Base-by-base conservation (phyloP, 306 rosid genomes). In the Rosa chinensis region DNA sequence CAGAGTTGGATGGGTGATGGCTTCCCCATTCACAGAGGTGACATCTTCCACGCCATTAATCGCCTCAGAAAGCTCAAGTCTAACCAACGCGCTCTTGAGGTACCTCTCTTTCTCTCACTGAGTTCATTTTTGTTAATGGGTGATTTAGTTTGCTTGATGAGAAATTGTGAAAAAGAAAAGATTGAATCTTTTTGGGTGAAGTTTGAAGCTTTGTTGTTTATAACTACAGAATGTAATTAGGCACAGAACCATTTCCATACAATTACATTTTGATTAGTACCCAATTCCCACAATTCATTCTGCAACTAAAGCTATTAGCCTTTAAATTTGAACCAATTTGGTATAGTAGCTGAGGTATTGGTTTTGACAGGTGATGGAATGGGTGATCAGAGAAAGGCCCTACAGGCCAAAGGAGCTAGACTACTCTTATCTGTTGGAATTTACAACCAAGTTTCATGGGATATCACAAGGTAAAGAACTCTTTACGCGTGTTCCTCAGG, bases 1-100 rank as follows among this genome's bases (percentile, higher is more conserved):
- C 88, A 88, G 77, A 87, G 93, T 69, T 95, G 97, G 98, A 95
- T 95, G 99, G 86, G 98, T 10, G 94, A 91, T 80, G 98, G 98
- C 40, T 90, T 91, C 80, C 96, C 96, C 59, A 77, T 95, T 82
- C 92, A 87, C 43, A 83, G 93, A 79, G 92, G 90, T 35, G 93
- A 93, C 49, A 78, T 93, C 84, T 91, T 93, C 79, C 96, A 93
- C 73, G 81, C 95, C 90, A 91, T 93, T 73, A 91, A 95, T 75
- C 98, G 97, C 53, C 99, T 91, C 48, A 86, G 98, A 73, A 95
- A 87, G 89, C 91, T 93, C 77, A 82, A 90, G 78, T 82, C 84
- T 87, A 87, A 93, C 81, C 89, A 89, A 83, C 93, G 93, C 2
- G 96, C 98, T 37, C 99, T 95, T 66, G 93, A 95, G 98, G 96